These are phyloP conservation scores for Guadua angustifolia DNA, from an alignment of 176 grass and related monocot species.

Conservation along the genomic window DNA sequence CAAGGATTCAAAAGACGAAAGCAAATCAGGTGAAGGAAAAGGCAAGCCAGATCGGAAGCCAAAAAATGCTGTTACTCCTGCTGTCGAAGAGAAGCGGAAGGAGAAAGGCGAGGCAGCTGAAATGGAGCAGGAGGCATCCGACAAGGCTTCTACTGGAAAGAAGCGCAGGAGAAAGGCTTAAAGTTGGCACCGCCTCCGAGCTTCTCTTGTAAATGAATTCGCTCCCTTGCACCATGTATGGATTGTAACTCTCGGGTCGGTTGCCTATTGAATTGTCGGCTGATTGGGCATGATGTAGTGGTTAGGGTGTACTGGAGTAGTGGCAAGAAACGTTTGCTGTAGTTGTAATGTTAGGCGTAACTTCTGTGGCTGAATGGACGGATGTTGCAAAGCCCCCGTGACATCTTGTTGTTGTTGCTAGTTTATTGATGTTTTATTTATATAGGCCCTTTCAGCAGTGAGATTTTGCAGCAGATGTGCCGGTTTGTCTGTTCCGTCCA, in stretches of 20 bases:
- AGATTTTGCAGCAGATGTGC: conserved; percentile 34
- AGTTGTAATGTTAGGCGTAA: conserved; percentile 54
- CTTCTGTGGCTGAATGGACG: conserved; percentile 38
- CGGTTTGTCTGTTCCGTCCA: neutral
- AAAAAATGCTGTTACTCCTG: conserved; percentile 31
- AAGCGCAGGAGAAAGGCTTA: conserved; percentile 68
- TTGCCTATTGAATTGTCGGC: conserved; percentile 44
- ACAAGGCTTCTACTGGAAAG: conserved; percentile 52
- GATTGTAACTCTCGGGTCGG: conserved; percentile 41
- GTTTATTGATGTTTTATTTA: conserved; percentile 49
- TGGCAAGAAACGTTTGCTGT: conserved; percentile 45
- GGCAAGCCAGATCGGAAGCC: conserved; percentile 49
- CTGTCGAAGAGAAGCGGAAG: conserved; percentile 50
- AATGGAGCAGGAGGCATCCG: conserved; percentile 45
- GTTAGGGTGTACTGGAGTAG: conserved; percentile 33
- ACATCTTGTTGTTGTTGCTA: conserved; percentile 47
- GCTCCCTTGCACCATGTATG: conserved; percentile 40
- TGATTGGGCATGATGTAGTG: conserved; percentile 40
- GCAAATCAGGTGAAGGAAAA: conserved; percentile 55
- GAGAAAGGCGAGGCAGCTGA: conserved; percentile 46
- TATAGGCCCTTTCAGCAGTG: conserved; percentile 36
- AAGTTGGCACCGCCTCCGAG: conserved; percentile 15
- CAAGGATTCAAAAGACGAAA: conserved; percentile 47
- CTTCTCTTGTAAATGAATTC: conserved; percentile 52
- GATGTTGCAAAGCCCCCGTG: conserved; percentile 8